A percentile compares a stretch with the other conserved stretches of the same genome.
phyloP scores from a whole-genome alignment of 1,284 basidiomycete genomes.

The Gastroboletus turbinatus region DNA sequence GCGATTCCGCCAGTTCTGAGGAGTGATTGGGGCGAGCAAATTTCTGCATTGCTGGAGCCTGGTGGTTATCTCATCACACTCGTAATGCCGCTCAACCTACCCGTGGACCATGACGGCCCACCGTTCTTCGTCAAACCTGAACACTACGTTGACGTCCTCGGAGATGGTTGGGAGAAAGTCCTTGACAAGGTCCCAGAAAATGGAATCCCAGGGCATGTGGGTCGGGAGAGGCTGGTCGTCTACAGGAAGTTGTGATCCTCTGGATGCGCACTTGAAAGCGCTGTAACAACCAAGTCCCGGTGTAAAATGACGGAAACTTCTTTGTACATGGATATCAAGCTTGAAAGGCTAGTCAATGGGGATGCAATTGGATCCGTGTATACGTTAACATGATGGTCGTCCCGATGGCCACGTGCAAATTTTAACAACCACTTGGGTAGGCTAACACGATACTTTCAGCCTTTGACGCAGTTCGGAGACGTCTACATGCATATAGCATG shows the following conservation, averaged over 20 bases:
- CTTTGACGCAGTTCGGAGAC: neutral
- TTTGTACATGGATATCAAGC: neutral
- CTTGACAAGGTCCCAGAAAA: slow-evolving; percentile 51
- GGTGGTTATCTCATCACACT: slow-evolving; percentile 63
- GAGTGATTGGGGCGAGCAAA: slow-evolving; percentile 56
- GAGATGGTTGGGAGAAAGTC: slow-evolving; percentile 53
- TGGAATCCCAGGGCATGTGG: slow-evolving; percentile 37
- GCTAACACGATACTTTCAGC: neutral
- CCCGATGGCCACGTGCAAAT: slow-evolving; percentile 21
- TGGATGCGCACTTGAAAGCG: neutral
- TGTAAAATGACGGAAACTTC: neutral
- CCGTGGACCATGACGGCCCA: slow-evolving; percentile 53
- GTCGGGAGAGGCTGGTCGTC: slow-evolving; percentile 18
- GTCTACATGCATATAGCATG: slow-evolving; percentile 22
- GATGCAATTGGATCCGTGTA: neutral
- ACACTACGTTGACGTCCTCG: slow-evolving; percentile 56
- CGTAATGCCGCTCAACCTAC: slow-evolving; percentile 52
- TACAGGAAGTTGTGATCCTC: slow-evolving; percentile 15
- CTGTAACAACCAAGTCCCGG: neutral
- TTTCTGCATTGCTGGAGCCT: slow-evolving; percentile 54
- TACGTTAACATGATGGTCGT: too few relatives aligned
- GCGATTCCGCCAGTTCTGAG: slow-evolving; percentile 48
- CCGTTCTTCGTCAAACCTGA: slow-evolving; percentile 62
- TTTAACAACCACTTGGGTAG: slow-evolving; percentile 5
- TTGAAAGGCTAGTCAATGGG: too few relatives aligned